These are phyloP conservation scores for Hypoxylon sp. DNA, from an alignment of 2,329 filamentous ascomycete genomes.

Conservation along the genomic window DNA sequence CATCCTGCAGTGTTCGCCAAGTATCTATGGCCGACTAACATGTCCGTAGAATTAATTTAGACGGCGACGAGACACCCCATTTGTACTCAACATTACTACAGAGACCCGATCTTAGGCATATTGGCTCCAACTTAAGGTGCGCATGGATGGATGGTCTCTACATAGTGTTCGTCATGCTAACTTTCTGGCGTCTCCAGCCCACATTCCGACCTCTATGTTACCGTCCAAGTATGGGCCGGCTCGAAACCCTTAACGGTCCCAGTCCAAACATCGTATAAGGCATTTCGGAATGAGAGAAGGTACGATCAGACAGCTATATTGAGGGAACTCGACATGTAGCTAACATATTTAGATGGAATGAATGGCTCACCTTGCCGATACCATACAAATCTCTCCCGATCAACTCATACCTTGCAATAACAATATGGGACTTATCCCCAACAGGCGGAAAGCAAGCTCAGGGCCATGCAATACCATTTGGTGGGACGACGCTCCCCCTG, in stretches of 20 bases:
- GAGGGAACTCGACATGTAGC: constrained; percentile 23
- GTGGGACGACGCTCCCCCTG: constrained; percentile 90
- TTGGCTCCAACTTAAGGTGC: constrained; percentile 86
- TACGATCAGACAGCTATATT: constrained; percentile 51
- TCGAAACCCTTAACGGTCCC: constrained; percentile 95
- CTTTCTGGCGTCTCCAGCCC: constrained; percentile 64
- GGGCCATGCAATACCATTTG: constrained; percentile 89
- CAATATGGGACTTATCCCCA: constrained; percentile 93
- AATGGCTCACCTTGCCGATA: constrained; percentile 93
- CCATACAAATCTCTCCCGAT: constrained; percentile 85
- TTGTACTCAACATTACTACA: constrained; percentile 84
- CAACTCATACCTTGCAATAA: constrained; percentile 89
- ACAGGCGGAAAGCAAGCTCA: constrained; percentile 78
- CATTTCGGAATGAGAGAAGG: constrained; percentile 82
- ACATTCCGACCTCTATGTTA: constrained; percentile 91
- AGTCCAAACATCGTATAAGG: constrained; percentile 91
- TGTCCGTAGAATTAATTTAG: constrained; percentile 65
- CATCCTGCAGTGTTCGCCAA: constrained; percentile 4
- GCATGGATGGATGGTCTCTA: constrained; percentile 12
- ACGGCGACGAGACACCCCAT: constrained; percentile 82
- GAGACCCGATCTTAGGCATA: constrained; percentile 84
- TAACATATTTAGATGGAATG: constrained; percentile 79
- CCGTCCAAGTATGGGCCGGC: constrained; percentile 93
- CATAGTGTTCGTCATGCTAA: constrained; percentile 36
- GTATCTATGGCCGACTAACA: constrained; percentile 37